Base-by-base conservation (phyloP, 2,329 filamentous ascomycete genomes). In the Epichloe sp. region DNA sequence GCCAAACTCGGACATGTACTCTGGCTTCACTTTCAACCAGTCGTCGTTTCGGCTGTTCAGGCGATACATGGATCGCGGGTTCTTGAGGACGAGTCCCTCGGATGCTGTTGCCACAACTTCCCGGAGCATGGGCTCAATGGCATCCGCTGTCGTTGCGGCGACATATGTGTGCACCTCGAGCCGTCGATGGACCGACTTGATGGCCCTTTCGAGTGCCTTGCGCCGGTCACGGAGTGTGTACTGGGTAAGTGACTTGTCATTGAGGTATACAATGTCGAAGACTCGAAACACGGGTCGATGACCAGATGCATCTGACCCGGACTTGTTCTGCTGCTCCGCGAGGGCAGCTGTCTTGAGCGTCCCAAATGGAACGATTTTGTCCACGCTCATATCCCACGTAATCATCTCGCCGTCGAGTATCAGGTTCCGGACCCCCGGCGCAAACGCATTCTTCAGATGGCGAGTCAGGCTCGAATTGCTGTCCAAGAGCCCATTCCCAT, bases 381-480 rank as follows among this genome's bases (percentile, higher is more conserved):
- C 86, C 47, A 86, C 75, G 44, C 84, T 80, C 54, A 89, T 86
- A 62, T 97, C 88, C 93, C 93, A 98, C 0, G 90, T 95, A 52
- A 98, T 89, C 93, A 98, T 98, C 65, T 98, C 93, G 10, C 93
- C 93, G 60, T 98, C 93, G 0, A 98, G 75, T 47, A 98, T 95
- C 56, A 95, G 76, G 62, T 87, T 96, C 15, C 83, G 76, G 0
- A 97, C 88, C 2, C 82, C 82, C 1, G 80, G 71, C 2, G 82
- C 74, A 63, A 98, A 97, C 0, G 88, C 88, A 41, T 80, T 74
- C 49, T 80, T 80, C 19, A 97, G 72, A 63, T 95, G 84, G 36
- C 88, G 78, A 0, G 91, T 95, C 49, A 97, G 66, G 6, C 89
- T 82, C 7, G 85, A 84, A 41, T 83, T 81, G 5, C 84, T 77